Base-by-base conservation (phyloP, 345 rosid species). In the Camelina sativa region DNA sequence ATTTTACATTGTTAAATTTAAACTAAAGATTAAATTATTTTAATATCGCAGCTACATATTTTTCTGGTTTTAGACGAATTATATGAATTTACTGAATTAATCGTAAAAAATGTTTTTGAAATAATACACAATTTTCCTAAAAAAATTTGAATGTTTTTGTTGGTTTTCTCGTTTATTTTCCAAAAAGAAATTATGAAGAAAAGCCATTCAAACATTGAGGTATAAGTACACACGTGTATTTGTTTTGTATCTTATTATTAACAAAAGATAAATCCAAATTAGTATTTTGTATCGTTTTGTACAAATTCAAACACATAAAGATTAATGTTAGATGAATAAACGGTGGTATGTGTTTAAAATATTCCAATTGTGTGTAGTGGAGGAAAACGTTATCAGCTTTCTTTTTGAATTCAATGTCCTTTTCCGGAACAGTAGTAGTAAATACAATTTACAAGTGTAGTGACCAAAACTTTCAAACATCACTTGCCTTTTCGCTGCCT, bases 401-500 rank as follows among this genome's bases (percentile, higher is more conserved):
- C 23, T 32, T 48, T 59, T 63, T 20, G 20, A 7, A 25, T 51
- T 22, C 8, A 62, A 17, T 51, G 54, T 17, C 55, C 4, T 43
- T 43, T 52, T 40, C 23, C 10, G 16, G 10, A 52, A 72, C 32
- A 61, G 32, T 51, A 35, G 35, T 8, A 54, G 30, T 28, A 28
- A 56, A 56, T 65, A 65, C 25, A 44, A 56, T 28, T 65, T 64
- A 65, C 65, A 56, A 23, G 58, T 65, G 57, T 34, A 73, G 2
- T 73, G 71, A 64, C 47, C 76, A 28, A 73, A 4, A 28, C 9
- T 38, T 41, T 30, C 51, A 19, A 69, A 48, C 48, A 60, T 19
- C 30, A 61, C 48, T 30, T 76, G 74, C 74, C 79, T 76, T 76
- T 76, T 68, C 74, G 79, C 58, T 30, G 4, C 64, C 50, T 22